Base-by-base conservation (phyloP, 495 filamentous ascomycete genomes). In the Aspergillus asperescens region DNA sequence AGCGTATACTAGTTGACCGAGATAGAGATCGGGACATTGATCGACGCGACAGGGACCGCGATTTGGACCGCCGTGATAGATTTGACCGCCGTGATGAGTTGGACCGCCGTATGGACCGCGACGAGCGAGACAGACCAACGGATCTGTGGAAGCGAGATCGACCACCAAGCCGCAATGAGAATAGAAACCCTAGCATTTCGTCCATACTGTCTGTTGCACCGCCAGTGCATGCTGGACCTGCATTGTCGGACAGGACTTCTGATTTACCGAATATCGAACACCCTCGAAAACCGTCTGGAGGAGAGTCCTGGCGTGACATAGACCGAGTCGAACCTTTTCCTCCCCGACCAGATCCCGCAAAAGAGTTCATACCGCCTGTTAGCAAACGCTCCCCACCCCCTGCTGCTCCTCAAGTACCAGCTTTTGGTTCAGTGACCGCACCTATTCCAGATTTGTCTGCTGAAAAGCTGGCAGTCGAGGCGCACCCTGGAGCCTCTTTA, bases 371-470 rank as follows among this genome's bases (percentile, higher is more conserved):
- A 43, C 65, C 58, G 25, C 60, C 66, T 16, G 66, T 57, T 47
- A 50, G 58, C 46, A 70, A 74, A 52, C 57, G 71, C 20, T 76
- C 87, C 18, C 84, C 89, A 9, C 89, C 88, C 15, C 87, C 88
- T n/a, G 74, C 87, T 42, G 85, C 86, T 31, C 87, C 88, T 10
- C 84, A 88, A 27, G 89, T 91, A 3, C 89, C 89, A 15, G 85
- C 88, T 1, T 92, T 94, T 73, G 87, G 87, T 9, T 87, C 84
- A 10, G 60, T 76, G 1, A 58, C 63, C 19, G 59, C 66, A 15
- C 67, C 62, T 22, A 71, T 68, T 20, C 63, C 64, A 6, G 59
- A 57, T 40, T 35, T 57, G 9, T 55, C 61, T n/a, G 13, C 51
- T 1, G 51, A 62, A 15, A 77, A 76, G 59, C 58, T 59, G 15